Base-by-base conservation (phyloP, 805 yeast species). In the Yarrowia keelungensis region DNA sequence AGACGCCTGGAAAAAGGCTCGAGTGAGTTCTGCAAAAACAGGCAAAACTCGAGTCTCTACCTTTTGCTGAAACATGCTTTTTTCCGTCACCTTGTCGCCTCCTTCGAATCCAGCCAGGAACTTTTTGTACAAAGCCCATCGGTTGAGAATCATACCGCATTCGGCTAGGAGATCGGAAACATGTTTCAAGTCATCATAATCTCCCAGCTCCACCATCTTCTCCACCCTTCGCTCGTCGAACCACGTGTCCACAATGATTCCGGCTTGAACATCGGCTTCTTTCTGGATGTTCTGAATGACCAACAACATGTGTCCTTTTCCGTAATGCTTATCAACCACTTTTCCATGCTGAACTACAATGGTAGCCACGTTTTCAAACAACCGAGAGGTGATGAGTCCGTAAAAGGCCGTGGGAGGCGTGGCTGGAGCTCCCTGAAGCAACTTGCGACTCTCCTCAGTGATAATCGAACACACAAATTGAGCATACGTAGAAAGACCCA, bases 221-320 rank as follows among this genome's bases (percentile, higher is more conserved):
- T 59, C 65, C 14, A 59, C 65, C 42, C 87, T 81, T 71, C 91
- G 84, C 38, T 86, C 83, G 73, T 93, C 98, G 80, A 88, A 85
- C 74, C 91, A 91, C 0, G 95, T 90, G 76, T 94, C 98, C 68
- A 90, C 82, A 4, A 95, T 90, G 53, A 95, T 81, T 0, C 97
- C 96, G 35, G 94, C 89, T 75, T 95, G 99, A n/a, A 93, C 82
- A 75, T 95, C 99, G 39, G 95, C 88, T 75, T 95, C 99, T 62
- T 85, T 81, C 78, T 94, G 97, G 41, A 95, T 88, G 62, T 85
- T 85, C 19, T 84, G 86, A 72, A 93, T 83, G 10, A 94, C 92
- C 42, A 83, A 83, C 2, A 83, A 79, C 82, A 93, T 87, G 32
- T 78, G 75, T 7, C 76, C 76, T 2, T 80, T 79, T 19, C 94